Evolutionary conservation across 2,329 filamentous ascomycete species (phyloP).

Genomic region (Ophiocordyceps sinensis): DNA sequence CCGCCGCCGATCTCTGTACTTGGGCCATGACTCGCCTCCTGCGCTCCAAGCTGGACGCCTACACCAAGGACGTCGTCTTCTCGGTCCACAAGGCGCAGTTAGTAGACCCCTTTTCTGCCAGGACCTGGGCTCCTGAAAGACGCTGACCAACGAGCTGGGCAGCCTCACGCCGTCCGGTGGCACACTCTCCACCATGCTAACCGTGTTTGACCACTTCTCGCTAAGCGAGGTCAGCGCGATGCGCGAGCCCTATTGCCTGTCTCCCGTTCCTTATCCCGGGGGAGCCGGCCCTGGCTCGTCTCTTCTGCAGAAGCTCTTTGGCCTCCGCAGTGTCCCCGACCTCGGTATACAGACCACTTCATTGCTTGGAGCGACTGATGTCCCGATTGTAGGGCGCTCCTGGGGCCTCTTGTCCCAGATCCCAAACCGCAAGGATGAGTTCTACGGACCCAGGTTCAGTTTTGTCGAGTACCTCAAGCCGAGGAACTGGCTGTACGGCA

Average conservation of each 20-base stretch:
- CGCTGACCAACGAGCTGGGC: not conserved
- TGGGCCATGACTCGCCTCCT: constrained; percentile 37
- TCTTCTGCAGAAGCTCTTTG: constrained; percentile 31
- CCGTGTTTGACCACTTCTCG: constrained; percentile 36
- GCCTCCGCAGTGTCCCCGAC: constrained; percentile 30
- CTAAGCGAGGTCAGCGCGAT: constrained; percentile 30
- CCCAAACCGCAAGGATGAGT: constrained; percentile 26
- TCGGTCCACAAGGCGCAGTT: constrained; percentile 29
- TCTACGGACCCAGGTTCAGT: constrained; percentile 47
- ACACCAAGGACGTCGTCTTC: constrained; percentile 39
- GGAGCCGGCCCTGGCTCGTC: constrained; percentile 13
- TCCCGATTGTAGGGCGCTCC: constrained; percentile 41
- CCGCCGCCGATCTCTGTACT: constrained; percentile 43
- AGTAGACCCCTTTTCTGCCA: constrained; percentile 3
- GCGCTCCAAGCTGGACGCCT: constrained; percentile 31
- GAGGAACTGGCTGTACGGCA: constrained; percentile 32
- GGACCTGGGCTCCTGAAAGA: not conserved
- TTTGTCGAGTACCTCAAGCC: constrained; percentile 40
- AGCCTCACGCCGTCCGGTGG: constrained; percentile 42
- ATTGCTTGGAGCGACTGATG: constrained; percentile 32
- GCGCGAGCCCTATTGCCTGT: constrained; percentile 38
- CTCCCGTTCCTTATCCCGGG: constrained; percentile 34
- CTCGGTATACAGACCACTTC: constrained; percentile 43
- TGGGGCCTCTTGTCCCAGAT: constrained; percentile 44
- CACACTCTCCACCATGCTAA: constrained; percentile 53